A percentile compares a stretch with the other conserved stretches of the same genome.
These are phyloP conservation scores for Rheum nobile DNA, from an alignment of 148 eudicot species.

Conservation along the genomic window DNA sequence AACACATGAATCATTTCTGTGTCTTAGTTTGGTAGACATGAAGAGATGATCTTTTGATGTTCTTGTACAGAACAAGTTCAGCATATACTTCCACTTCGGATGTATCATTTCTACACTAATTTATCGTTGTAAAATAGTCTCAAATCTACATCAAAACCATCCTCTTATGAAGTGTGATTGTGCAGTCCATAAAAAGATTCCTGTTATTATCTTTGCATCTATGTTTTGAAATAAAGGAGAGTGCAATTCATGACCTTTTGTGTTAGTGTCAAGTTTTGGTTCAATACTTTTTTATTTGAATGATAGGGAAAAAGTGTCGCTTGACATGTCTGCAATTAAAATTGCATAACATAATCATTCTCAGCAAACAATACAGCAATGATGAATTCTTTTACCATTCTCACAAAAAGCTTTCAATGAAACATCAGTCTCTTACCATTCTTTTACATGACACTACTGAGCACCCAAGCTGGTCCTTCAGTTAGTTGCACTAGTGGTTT, in stretches of 20 bases:
- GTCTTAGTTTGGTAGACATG: constrained; percentile 1
- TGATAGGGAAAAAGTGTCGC: no score
- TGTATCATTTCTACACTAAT: background rate
- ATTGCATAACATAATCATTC: background rate
- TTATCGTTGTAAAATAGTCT: background rate
- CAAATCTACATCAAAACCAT: background rate
- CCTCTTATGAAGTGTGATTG: background rate
- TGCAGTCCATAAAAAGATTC: background rate
- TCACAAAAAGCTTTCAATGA: background rate
- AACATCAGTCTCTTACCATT: background rate
- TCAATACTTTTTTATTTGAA: no score
- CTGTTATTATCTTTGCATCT: background rate
- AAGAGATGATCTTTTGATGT: background rate
- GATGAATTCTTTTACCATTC: background rate
- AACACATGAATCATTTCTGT: background rate
- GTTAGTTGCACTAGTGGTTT: background rate
- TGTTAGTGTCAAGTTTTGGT: no score
- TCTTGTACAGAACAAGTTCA: background rate
- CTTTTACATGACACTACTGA: background rate
- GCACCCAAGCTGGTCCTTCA: background rate
- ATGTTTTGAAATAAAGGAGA: background rate
- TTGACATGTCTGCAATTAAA: background rate
- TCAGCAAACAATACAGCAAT: background rate
- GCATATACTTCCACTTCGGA: background rate
- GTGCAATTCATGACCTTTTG: no score